Base-by-base conservation (phyloP, 2,329 filamentous ascomycete genomes). In the Aspergillus sp. region DNA sequence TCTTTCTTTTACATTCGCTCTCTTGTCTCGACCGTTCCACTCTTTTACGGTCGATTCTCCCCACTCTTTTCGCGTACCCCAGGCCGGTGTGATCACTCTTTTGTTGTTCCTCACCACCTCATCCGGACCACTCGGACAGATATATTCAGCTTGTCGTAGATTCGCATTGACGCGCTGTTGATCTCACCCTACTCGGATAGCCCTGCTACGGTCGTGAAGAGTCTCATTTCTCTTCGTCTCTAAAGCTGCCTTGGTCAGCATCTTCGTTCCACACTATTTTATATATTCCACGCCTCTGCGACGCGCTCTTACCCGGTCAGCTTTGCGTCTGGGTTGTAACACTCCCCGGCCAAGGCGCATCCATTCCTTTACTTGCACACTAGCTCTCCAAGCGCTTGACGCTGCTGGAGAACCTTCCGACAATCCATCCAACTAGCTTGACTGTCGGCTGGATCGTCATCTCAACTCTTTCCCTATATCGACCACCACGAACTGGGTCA, bases 11-110 rank as follows among this genome's bases (percentile, higher is more conserved):
- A 64, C 64, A 68, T 69, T 69, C 70, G 63, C 68, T 73, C 63
- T 64, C 72, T 68, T 74, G 71, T 75, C 75, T 77, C 69, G 75
- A 68, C 77, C 77, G 80, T 81, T 81, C 78, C 81, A 82, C 81
- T 83, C 81, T 74, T 83, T 83, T 74, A 82, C 79, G 80, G 80
- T 79, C 74, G 72, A 76, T 73, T 73, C 76, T 75, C 73, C 72
- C 56, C 63, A 60, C 47, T 63, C 64, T 65, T 62, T 74, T 74
- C 74, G 71, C 74, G 75, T 78, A 74, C 72, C 63, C 70, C 67
- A 61, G 68, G 67, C 65, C 71, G 64, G 66, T 69, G 57, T 61
- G 66, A 67, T 55, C 59, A 55, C 62, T 63, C 53, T 54, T 61
- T 64, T 61, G 54, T 64, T 69, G 65, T 64, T 66, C 64, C 69